These are phyloP conservation scores for Testicularia cyperi DNA, from an alignment of 1,284 basidiomycete species.

Conservation along the genomic window DNA sequence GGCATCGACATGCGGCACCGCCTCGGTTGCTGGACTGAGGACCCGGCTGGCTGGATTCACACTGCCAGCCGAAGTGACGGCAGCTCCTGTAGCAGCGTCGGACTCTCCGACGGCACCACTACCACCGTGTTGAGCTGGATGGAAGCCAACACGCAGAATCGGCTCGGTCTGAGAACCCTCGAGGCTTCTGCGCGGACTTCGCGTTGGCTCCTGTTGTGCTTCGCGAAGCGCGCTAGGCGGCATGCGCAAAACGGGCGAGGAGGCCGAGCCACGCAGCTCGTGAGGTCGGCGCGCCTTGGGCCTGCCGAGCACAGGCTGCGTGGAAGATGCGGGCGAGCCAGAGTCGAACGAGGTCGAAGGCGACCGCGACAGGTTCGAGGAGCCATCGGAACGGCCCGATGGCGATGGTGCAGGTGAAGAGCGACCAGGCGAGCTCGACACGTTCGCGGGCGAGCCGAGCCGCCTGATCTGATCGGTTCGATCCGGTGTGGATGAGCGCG, in stretches of 20 bases:
- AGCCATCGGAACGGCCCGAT: constrained; percentile 11
- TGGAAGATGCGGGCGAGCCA: constrained; percentile 11
- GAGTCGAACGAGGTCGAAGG: constrained; percentile 27
- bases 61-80: background rate
- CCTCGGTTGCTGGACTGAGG: constrained; percentile 27
- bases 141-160: constrained; percentile 24
- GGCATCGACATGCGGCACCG: constrained; percentile 20
- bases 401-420: constrained; percentile 23
- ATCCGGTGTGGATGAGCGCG: constrained; percentile 29
- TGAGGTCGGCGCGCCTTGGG: constrained; percentile 36
- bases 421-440: constrained; percentile 18
- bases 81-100: too few species aligned
- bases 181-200: constrained; percentile 21
- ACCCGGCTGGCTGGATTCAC: constrained; percentile 25
- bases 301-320: constrained; percentile 18
- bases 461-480: constrained; percentile 24
- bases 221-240: constrained; percentile 14
- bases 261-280: constrained; percentile 31
- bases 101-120: too few species aligned
- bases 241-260: constrained; percentile 28
- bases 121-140: constrained; percentile 6
- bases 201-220: constrained; percentile 9
- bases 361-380: constrained; percentile 18
- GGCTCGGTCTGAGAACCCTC: constrained; percentile 24
- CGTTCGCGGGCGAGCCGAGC: constrained; percentile 24